Evolutionary conservation across 2,329 filamentous ascomycete genomes (phyloP), one percentile per base, ranked within the genome.

Genomic region (Xylariales sp.): DNA sequence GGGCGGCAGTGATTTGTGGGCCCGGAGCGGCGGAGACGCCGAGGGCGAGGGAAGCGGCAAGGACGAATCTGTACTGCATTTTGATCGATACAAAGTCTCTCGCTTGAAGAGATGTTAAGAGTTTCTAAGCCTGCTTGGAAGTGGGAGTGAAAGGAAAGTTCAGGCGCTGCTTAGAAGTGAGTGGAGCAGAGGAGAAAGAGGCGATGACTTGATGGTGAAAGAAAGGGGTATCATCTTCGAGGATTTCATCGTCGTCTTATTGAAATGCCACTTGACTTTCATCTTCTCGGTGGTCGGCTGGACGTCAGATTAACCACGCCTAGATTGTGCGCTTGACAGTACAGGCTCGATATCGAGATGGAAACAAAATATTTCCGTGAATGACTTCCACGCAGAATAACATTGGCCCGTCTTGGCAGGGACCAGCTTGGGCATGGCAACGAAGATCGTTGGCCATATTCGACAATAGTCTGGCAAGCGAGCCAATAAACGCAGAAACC

Each of bases 21-120:
- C 16, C n/a, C 6, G 39, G 39, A 9, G 31, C 31, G 16, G 39
- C 39, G 7, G 39, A 27, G 31, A 22, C 32, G 21, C 39, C 31
- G 10, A 47, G 39, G 44, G 39, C 41, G 45, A 56, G 35, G 37
- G 50, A 47, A 16, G 46, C 47, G 43, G 54, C 35, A 42, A 47
- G 33, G 31, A 46, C 24, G 41, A 46, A 46, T 45, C 47, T 8
- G 39, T 42, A 51, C 50, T 56, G 52, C 53, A 53, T 57, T 29
- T 46, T 50, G 48, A 27, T 19, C 4, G 18, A 22, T n/a, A 9
- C 19, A 7, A 10, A 32, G 18, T 8, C 16, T 4, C 12, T 15
- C 14, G 37, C 24, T 10, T 14, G 24, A 25, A 19, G 21, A 18
- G 38, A 15, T 5, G 25, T 20, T 15, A 33, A 4, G 25, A 31